Evolutionary conservation across 192 early-diverging fungal genomes (phyloP), one percentile per base, ranked within the genome.

Genomic region (Coemansia sp.): DNA sequence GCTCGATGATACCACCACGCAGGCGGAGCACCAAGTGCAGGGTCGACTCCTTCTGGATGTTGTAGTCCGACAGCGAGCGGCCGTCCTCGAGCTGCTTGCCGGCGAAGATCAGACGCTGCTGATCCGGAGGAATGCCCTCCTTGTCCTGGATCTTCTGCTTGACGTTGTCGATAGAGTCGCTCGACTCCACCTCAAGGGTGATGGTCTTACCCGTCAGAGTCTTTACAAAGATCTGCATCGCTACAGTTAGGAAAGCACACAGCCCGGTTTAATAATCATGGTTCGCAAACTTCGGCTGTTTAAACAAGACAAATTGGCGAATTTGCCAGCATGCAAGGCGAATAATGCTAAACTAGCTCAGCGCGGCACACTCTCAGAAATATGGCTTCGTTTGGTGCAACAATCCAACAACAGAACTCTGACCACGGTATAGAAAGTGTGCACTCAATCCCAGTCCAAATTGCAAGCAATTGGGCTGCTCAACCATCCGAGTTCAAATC

Each of bases 21-120:
- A 97, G 90, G 84, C 95, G 91, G 69, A 97, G 90, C 31, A 95
- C 95, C 62, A 98, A 83, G 88, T 96, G 94, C 48, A 97, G 87
- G 73, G 96, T 98, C 44, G 95, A 98, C 84, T 97, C 91, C 93
- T 99, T 99, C 88, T 97, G 95, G 85, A 99, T 99, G 93, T 98
- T 99, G 89, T 99, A 98, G 89, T 98, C 97, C 62, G 94, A 91
- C 22, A 99, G 89, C 49, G 90, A 91, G 74, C 95, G 92, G 73
- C 91, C 95, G 84, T 99, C 97, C 86, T 99, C 97, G 72, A 99
- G 91, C 86, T 99, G 97, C 90, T 99, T 99, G 69, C 97, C 97
- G 80, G 97, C 85, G 46, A 91, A 91, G 56, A 91, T 90, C 15
- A 91, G 84, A 53, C 90, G 87, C 71, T 91, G 90, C 79, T 92